Conservation (phyloP, 805 yeast genomes). For the Wickerhamomyces xylosicus region DNA sequence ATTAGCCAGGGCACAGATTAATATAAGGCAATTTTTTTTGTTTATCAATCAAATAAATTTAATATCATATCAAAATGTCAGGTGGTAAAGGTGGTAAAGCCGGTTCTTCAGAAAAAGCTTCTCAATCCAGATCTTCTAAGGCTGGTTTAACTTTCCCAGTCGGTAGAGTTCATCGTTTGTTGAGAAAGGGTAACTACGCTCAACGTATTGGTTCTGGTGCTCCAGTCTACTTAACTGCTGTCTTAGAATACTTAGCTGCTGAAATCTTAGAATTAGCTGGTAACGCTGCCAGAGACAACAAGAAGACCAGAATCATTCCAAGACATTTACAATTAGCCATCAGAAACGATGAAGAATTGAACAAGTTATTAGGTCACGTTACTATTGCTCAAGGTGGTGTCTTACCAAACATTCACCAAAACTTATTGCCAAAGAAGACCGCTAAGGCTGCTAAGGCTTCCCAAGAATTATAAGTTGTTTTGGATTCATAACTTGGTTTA, state of each 20-base stretch:
- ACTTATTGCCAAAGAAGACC: constrained; percentile 76
- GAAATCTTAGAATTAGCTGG: constrained; percentile 96
- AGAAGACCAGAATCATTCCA: constrained; percentile 95
- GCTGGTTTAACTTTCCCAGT: constrained; percentile 99
- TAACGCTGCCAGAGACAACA: constrained; percentile 97
- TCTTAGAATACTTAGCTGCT: constrained; percentile 93
- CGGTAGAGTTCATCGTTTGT: constrained; percentile 95
- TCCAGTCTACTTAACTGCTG: constrained; percentile 96
- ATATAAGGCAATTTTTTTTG: neutral
- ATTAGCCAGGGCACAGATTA: too few relatives aligned
- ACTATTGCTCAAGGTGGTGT: constrained; percentile 99
- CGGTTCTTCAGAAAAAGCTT: constrained; percentile 87
- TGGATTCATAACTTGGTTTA: constrained; percentile 2
- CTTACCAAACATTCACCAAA: constrained; percentile 92
- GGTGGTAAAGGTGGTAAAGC: constrained; percentile 79
- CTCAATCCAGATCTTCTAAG: constrained; percentile 96
- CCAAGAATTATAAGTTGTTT: constrained; percentile 37
- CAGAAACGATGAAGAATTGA: constrained; percentile 95
- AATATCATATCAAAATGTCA: constrained; percentile 66
- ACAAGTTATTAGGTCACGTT: constrained; percentile 81
- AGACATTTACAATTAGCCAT: constrained; percentile 96
- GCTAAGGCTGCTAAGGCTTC: constrained; percentile 48
- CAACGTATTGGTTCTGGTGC: constrained; percentile 99
- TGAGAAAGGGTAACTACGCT: constrained; percentile 96
- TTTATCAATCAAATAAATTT: constrained; percentile 35